These are phyloP conservation scores for Mortierella sp. DNA, from an alignment of 371 early-diverging fungal species.

Conservation along the genomic window DNA sequence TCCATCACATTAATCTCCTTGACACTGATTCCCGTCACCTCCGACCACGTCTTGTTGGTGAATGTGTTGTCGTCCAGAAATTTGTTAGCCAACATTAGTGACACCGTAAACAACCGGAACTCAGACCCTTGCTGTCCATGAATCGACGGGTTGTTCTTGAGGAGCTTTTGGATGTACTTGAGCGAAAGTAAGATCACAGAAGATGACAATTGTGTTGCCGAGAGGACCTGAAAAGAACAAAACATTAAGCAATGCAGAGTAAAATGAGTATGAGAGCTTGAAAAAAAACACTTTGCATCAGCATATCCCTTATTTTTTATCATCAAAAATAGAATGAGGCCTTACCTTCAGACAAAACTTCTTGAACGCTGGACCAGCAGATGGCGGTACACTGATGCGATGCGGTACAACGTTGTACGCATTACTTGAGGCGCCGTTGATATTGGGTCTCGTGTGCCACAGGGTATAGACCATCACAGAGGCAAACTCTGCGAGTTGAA, in stretches of 20 bases:
- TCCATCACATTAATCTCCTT: slow-evolving; percentile 80
- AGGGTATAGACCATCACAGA: slow-evolving; percentile 76
- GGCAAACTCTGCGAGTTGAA: slow-evolving; percentile 74
- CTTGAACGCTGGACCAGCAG: slow-evolving; percentile 67
- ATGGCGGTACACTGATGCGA: slow-evolving; percentile 62
- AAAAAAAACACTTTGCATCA: background rate
- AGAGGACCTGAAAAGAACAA: slow-evolving; percentile 54
- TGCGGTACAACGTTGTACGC: slow-evolving; percentile 55
- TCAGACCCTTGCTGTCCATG: slow-evolving; percentile 83
- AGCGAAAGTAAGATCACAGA: slow-evolving; percentile 72
- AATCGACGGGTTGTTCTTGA: slow-evolving; percentile 72
- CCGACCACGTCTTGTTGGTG: slow-evolving; percentile 81
- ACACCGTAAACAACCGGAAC: slow-evolving; percentile 83
- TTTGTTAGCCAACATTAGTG: slow-evolving; percentile 82
- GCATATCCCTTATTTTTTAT: too few relatives aligned
- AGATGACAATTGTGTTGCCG: slow-evolving; percentile 76
- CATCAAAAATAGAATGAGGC: background rate
- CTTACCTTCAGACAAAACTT: slow-evolving; percentile 71
- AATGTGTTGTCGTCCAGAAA: slow-evolving; percentile 80
- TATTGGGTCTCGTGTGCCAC: slow-evolving; percentile 71
- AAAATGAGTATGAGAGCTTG: background rate
- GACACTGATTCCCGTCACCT: slow-evolving; percentile 77
- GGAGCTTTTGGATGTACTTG: slow-evolving; percentile 74
- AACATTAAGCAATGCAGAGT: background rate
- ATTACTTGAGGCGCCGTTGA: slow-evolving; percentile 56